Evolutionary conservation across 257 asterid genomes (phyloP), one percentile per base, ranked within the genome.

Genomic region (Penstemon davidsonii): DNA sequence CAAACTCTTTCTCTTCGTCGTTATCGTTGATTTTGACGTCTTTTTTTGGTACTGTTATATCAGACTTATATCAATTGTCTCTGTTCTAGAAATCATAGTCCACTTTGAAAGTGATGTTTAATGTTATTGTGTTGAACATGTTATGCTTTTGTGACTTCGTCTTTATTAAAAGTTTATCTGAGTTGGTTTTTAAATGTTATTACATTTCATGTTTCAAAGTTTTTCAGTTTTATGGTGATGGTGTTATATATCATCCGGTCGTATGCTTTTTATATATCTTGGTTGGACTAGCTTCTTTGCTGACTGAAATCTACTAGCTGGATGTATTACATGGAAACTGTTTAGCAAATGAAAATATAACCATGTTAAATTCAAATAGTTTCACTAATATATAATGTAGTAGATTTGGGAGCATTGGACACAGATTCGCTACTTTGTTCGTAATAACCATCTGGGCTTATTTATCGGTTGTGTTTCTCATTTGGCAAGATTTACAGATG

Each of bases 1-100:
- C 78, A 74, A 7, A 74, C 74, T 0, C 74, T 61, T 3, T 74
- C 78, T 50, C 78, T 74, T 53, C 80, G 78, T 3, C 78, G 80
- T 37, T 79, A 79, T 3, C 80, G 83, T 63, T 79, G 42, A 79
- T 42, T 62, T 39, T 57, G 38, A 1, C 70, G 37, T 12, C 18
- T 5, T 7, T 40, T 66, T 45, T 60, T 56, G 59, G 60, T 59
- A 11, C 59, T 53, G 4, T 54, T 25, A 36, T 62, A 54, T 3
- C 40, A 19, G 64, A 68, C 12, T 57, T 57, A 1, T 4, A 36
- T 39, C 36, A 45, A 44, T 56, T 19, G 56, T 46, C 63, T 65
- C 60, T 45, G 54, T 9, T 59, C 60, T 68, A 43, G 55, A 36
- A 62, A 45, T 60, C 51, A 55, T 56, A 37, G 42, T 37, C 54